Evolutionary conservation across 2,329 filamentous ascomycete species (phyloP), one percentile per base, ranked within the genome.

Genomic region (Microdochium trichocladiopsis): DNA sequence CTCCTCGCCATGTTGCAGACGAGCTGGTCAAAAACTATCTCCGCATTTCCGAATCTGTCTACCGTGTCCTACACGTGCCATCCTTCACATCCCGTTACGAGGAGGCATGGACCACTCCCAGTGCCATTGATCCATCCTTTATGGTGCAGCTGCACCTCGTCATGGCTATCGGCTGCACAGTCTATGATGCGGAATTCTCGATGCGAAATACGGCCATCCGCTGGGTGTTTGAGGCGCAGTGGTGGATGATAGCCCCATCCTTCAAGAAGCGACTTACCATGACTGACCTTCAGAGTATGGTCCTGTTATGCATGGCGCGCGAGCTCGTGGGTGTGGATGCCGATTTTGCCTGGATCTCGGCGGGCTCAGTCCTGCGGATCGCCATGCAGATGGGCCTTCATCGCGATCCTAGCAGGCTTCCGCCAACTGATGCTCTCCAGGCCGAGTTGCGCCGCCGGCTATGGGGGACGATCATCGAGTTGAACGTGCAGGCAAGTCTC

Each of bases 301-400:
- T 78, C 49, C 69, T 84, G 43, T 60, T 82, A 22, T 63, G 74
- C 16, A 59, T 80, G 2, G 77, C 79, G 2, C 72, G 76, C 23
- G 71, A 77, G 25, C 70, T 70, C 0, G 73, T 72, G 25, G 71
- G 69, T 12, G 67, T 80, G 3, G 73, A 72, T 3, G 71, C 71
- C 4, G 79, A 83, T 55, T 60, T 81, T 3, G 67, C 72, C 1
- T 83, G 78, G 78, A 71, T 79, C 28, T 69, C 74, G 2, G 67
- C 73, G 0, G 80, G 80, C 1, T 63, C 69, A 0, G 55, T 83
- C 11, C 54, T 82, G n/a, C 69, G 80, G 11, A 73, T 72, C 8
- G 81, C 79, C 50, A 75, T 84, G 60, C 73, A 73, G 51, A 81
- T 83, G 72, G 80, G 81, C 3, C 67, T 83, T 5, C 79, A 84